These are phyloP conservation scores for Verticillium albo-atrum DNA, from an alignment of 2,329 filamentous ascomycete genomes.

Conservation along the genomic window DNA sequence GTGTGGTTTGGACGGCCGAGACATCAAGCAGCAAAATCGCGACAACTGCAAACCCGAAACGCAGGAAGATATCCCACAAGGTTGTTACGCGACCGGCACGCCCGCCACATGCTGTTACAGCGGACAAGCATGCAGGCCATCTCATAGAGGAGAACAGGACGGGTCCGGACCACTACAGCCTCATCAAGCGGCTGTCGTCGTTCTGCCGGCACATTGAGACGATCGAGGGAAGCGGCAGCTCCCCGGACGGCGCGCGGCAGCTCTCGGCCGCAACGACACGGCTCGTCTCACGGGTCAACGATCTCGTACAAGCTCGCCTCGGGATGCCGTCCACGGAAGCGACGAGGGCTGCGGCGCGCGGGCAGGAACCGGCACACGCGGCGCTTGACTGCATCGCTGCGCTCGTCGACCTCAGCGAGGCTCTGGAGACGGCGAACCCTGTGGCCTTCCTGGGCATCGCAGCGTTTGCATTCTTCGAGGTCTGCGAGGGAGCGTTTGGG, in stretches of 20 bases:
- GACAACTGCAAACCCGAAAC: conserved; percentile 11
- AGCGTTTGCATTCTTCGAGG: conserved; percentile 38
- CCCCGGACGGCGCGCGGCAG: background rate
- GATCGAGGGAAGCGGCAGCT: background rate
- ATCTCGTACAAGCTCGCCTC: conserved; percentile 18
- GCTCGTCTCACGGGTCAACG: conserved; percentile 18
- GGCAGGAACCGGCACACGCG: background rate
- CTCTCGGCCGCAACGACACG: conserved; percentile 6
- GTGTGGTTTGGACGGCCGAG: conserved; percentile 22
- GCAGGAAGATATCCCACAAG: background rate
- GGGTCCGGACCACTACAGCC: background rate
- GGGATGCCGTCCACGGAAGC: background rate
- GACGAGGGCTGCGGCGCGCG: background rate
- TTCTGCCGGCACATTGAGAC: background rate
- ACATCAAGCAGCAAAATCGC: background rate
- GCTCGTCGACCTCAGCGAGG: conserved; percentile 29
- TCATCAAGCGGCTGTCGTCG: background rate
- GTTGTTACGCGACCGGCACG: background rate
- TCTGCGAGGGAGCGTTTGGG: conserved; percentile 31
- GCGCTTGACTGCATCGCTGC: conserved; percentile 24
- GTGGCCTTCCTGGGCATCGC: conserved; percentile 38
- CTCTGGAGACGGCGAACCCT: conserved; percentile 32
- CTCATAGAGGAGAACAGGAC: background rate
- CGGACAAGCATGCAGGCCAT: background rate
- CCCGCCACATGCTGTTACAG: background rate